These are phyloP conservation scores for Petunia axillaris DNA, from an alignment of 257 asterid genomes.

Conservation along the genomic window DNA sequence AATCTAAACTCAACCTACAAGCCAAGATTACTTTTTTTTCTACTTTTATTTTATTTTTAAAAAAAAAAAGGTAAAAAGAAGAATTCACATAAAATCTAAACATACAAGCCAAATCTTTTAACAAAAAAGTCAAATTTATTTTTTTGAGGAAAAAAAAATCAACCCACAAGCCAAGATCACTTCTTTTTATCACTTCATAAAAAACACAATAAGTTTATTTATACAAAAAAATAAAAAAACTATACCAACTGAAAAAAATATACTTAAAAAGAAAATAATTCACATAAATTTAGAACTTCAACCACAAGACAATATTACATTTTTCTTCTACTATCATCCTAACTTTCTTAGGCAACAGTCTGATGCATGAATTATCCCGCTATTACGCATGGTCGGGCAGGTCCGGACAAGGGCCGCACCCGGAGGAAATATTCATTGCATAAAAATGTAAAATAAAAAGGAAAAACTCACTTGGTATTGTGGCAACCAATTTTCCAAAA, in stretches of 20 bases:
- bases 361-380: too few species aligned
- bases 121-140: too few species aligned
- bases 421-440: neutral
- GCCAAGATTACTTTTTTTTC: neutral
- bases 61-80: neutral
- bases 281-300: too few species aligned
- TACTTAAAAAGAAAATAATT: neutral
- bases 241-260: too few species aligned
- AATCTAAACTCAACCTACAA: neutral
- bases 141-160: neutral
- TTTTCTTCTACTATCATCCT: too few species aligned
- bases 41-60: neutral
- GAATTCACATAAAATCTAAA: neutral
- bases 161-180: constrained; percentile 18
- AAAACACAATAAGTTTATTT: neutral
- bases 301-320: too few species aligned
- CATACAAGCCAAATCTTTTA: neutral
- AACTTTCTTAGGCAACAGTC: too few species aligned
- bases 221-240: neutral
- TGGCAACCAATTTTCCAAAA: constrained; percentile 93
- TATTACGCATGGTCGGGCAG: too few species aligned
- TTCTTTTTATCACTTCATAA: neutral
- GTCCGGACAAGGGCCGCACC: too few species aligned
- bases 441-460: neutral
- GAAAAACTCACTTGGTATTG: constrained; percentile 74